Evolutionary conservation across 768 basidiomycete species (phyloP).

Genomic region (Xanthoconium stramineum): DNA sequence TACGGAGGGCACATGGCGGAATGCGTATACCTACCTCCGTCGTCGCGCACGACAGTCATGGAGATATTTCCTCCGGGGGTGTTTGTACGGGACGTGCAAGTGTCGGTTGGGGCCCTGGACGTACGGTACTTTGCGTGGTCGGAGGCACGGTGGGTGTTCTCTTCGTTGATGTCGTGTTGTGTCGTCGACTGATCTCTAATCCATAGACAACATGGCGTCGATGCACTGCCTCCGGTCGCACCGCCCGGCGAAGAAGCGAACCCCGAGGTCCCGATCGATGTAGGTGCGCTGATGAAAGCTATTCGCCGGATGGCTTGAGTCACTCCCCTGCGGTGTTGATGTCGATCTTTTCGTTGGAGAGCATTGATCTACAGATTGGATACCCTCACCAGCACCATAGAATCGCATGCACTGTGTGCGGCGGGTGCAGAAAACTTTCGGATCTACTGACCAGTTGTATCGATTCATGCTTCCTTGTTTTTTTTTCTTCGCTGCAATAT

Average conservation of each 20-base stretch:
- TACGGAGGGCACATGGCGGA: conserved; percentile 3
- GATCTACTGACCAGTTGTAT: neutral
- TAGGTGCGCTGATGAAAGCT: neutral
- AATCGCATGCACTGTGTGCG: neutral
- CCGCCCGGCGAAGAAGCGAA: neutral
- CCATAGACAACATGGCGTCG: neutral
- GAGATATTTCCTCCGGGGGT: neutral
- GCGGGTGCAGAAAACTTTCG: neutral
- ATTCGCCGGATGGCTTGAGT: neutral
- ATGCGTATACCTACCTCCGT: neutral
- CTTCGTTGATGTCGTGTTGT: neutral
- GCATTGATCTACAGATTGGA: neutral
- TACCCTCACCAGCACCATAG: neutral
- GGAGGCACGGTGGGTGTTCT: neutral
- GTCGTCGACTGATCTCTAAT: neutral
- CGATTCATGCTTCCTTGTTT: neutral
- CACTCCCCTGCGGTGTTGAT: too few species aligned
- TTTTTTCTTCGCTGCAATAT: neutral
- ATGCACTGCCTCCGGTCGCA: neutral
- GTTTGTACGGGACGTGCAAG: neutral
- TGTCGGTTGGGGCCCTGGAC: neutral
- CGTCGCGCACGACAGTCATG: neutral
- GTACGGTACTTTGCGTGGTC: conserved; percentile 2
- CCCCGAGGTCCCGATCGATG: neutral
- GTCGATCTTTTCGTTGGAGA: too few species aligned